Conservation (phyloP, 2,329 filamentous ascomycete species). For the Phaeosphaeriaceae sp. region DNA sequence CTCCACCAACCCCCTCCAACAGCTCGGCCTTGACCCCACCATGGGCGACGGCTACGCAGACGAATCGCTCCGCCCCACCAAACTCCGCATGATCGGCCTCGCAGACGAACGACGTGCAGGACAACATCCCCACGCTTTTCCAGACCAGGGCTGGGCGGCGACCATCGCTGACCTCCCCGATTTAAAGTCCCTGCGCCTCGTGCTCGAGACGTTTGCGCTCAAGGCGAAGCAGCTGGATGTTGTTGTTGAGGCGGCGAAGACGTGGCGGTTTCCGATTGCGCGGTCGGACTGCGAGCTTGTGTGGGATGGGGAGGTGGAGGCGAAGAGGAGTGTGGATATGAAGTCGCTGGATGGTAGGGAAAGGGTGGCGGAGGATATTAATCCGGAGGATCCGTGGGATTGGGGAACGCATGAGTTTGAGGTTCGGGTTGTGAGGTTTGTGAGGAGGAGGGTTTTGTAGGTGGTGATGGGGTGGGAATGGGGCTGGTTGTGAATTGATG, state of each 20-base stretch:
- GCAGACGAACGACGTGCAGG: conserved; percentile 25
- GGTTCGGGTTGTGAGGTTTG: not conserved
- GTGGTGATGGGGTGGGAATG: not conserved
- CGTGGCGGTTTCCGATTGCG: conserved; percentile 34
- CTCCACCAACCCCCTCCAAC: not conserved
- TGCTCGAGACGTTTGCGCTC: conserved; percentile 33
- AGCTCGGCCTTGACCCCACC: conserved; percentile 31
- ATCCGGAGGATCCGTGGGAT: not conserved
- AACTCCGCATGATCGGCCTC: conserved; percentile 21
- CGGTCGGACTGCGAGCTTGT: conserved; percentile 17
- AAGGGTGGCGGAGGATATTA: not conserved
- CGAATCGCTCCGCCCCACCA: conserved; percentile 3
- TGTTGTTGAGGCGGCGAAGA: conserved; percentile 36
- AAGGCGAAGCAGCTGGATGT: conserved; percentile 34
- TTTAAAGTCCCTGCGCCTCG: conserved; percentile 26
- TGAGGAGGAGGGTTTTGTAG: not conserved
- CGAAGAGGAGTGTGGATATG: conserved; percentile 24
- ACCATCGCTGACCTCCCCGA: conserved; percentile 20
- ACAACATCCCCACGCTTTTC: conserved; percentile 1
- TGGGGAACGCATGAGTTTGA: not conserved
- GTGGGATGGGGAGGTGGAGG: conserved; percentile 32
- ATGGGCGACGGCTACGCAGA: conserved; percentile 8
- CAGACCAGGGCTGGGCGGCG: conserved; percentile 17
- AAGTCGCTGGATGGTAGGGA: conserved; percentile 17
- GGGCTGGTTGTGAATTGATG: no score